Conservation (phyloP, 371 early-diverging fungal species). For the Umbelopsis sp. region DNA sequence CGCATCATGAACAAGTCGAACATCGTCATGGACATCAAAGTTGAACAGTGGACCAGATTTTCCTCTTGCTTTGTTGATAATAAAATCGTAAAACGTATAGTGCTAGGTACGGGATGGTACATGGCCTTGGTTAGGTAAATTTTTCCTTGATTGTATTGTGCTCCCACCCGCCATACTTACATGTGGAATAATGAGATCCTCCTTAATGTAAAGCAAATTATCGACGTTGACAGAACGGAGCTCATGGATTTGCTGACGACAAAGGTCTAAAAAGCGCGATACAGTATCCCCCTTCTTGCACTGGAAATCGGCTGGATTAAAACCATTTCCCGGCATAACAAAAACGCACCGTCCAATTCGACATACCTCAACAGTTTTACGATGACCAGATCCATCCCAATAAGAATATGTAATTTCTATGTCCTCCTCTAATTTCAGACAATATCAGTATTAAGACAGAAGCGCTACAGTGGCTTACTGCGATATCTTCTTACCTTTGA, state of each 20-base stretch:
- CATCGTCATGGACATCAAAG: conserved; percentile 95
- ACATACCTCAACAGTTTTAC: conserved; percentile 75
- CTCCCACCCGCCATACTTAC: conserved; percentile 42
- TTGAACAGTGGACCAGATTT: conserved; percentile 94
- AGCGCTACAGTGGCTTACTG: too few species aligned
- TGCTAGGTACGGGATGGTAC: conserved; percentile 55
- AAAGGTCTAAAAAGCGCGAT: conserved; percentile 83
- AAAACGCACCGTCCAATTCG: not conserved
- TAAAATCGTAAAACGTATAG: conserved; percentile 96
- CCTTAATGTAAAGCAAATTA: conserved; percentile 91
- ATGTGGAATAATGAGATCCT: conserved; percentile 95
- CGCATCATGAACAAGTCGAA: conserved; percentile 86
- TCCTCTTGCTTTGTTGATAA: conserved; percentile 93
- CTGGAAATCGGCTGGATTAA: conserved; percentile 25
- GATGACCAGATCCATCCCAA: conserved; percentile 97
- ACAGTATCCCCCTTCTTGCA: conserved; percentile 93
- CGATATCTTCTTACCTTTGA: conserved; percentile 55
- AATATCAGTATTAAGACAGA: not conserved
- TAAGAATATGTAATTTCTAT: conserved; percentile 89
- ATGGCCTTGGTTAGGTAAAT: not conserved
- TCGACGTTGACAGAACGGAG: conserved; percentile 84
- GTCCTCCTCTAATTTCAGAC: conserved; percentile 59
- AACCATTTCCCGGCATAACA: conserved; percentile 9
- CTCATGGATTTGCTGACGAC: conserved; percentile 80
- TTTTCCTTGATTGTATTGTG: not conserved